phyloP scores from a whole-genome alignment of 306 rosid species.

The Dalbergia oliveri region DNA sequence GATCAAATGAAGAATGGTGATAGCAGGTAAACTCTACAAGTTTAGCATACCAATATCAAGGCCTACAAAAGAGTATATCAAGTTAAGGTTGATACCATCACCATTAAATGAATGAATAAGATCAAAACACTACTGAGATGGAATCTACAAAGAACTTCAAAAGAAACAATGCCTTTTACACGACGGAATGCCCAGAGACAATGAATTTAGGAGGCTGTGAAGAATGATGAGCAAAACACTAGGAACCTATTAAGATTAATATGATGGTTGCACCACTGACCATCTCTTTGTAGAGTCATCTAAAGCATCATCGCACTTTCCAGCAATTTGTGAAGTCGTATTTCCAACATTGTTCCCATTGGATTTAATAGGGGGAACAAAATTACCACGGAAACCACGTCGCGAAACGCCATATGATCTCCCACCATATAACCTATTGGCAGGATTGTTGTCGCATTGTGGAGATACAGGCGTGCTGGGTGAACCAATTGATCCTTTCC shows the following conservation, averaged over 20 bases:
- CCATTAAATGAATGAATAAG: slow-evolving; percentile 29
- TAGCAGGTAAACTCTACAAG: slow-evolving; percentile 3
- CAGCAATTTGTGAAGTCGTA: slow-evolving; percentile 65
- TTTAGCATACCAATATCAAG: background rate
- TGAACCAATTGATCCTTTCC: slow-evolving; percentile 46
- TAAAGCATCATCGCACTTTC: slow-evolving; percentile 77
- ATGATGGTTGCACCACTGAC: slow-evolving; percentile 62
- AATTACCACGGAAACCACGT: slow-evolving; percentile 83
- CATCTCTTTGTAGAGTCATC: slow-evolving; percentile 92
- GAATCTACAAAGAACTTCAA: slow-evolving; percentile 7
- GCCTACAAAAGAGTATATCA: slow-evolving; percentile 18
- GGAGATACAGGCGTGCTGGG: slow-evolving; percentile 51
- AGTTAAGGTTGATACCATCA: slow-evolving; percentile 15
- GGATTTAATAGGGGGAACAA: slow-evolving; percentile 90
- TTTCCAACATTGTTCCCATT: slow-evolving; percentile 71
- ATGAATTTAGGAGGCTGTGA: slow-evolving; percentile 32
- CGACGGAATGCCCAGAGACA: slow-evolving; percentile 7
- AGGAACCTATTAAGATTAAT: slow-evolving; percentile 22
- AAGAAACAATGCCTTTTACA: slow-evolving; percentile 3
- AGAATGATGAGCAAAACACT: slow-evolving; percentile 29
- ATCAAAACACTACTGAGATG: slow-evolving; percentile 19
- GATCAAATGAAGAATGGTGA: slow-evolving; percentile 29
- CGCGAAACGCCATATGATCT: slow-evolving; percentile 85
- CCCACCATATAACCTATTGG: slow-evolving; percentile 65
- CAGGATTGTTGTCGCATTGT: slow-evolving; percentile 49